Conservation (phyloP, 768 basidiomycete genomes). For the Fibroporia radiculosa region DNA sequence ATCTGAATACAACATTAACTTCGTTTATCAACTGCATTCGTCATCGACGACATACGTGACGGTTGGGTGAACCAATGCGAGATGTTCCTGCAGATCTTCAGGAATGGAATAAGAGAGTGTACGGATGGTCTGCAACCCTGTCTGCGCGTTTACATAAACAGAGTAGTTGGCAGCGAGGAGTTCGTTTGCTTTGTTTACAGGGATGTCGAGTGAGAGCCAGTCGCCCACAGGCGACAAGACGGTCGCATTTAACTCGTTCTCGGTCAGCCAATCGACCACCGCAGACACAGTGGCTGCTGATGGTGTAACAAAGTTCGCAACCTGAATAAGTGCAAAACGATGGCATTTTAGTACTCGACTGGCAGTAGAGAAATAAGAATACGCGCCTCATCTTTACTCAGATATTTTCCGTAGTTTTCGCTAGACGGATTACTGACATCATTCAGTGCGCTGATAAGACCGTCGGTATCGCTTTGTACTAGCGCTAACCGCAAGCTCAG, state of each 20-base stretch:
- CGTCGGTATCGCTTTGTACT: slow-evolving; percentile 26
- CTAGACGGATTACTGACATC: slow-evolving; percentile 31
- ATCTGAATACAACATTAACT: slow-evolving; percentile 4
- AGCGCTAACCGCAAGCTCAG: slow-evolving; percentile 32
- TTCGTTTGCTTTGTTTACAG: slow-evolving; percentile 24
- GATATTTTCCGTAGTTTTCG: slow-evolving; percentile 28
- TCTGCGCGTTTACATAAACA: slow-evolving; percentile 18
- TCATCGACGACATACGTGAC: slow-evolving; percentile 14
- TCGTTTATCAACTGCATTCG: too few species aligned
- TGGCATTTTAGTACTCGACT: not conserved
- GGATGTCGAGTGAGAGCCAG: slow-evolving; percentile 19
- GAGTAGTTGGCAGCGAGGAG: slow-evolving; percentile 22
- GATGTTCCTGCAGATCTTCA: slow-evolving; percentile 16
- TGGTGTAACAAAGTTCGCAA: slow-evolving; percentile 14
- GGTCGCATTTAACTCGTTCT: slow-evolving; percentile 17
- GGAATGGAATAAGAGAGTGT: slow-evolving; percentile 26
- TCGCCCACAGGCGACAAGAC: slow-evolving; percentile 21
- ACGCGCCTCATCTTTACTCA: slow-evolving; percentile 31
- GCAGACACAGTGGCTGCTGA: slow-evolving; percentile 14
- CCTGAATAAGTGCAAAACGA: not conserved
- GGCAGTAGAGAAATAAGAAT: not conserved
- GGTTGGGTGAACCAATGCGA: slow-evolving; percentile 25
- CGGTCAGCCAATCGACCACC: slow-evolving; percentile 20
- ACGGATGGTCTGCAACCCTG: slow-evolving; percentile 18
- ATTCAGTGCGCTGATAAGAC: slow-evolving; percentile 28